Base-by-base conservation (phyloP, 257 asterid genomes). In the Lithospermum erythrorhizon region DNA sequence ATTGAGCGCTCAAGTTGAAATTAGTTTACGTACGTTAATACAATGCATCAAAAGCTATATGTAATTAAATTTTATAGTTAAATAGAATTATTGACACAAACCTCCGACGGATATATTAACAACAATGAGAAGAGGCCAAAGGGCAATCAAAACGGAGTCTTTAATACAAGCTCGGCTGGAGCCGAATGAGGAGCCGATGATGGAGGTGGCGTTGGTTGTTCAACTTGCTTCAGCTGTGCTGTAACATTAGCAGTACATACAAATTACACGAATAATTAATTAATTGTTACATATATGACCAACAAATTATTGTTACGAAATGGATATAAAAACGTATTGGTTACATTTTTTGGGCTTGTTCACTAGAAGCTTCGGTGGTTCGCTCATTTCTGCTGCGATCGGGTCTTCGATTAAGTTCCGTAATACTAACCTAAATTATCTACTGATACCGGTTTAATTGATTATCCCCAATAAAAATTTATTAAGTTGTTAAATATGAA, bases 71-170 rank as follows among this genome's bases (percentile, higher is more conserved):
- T n/a, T n/a, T n/a, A n/a, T n/a, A n/a, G n/a, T n/a, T n/a, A n/a
- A n/a, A n/a, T n/a, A n/a, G n/a, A 3, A 27, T 27, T 27, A 27
- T 2, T 27, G 32, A 27, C 32, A 27, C 32, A 3, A 19, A 90
- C 96, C 97, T 83, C 97, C 96, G 27, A 78, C 73, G 49, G 83
- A 24, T 77, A 90, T 78, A 75, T 89, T 87, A 76, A 83, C 82
- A 47, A 73, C 85, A 83, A 90, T 57, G 51, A 86, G 79, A 62
- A 87, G 73, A 58, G 95, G 90, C 83, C 82, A 79, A 59, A 83
- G 51, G n/a, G n/a, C n/a, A n/a, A n/a, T n/a, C n/a, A n/a, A n/a
- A n/a, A n/a, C n/a, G n/a, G n/a, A n/a, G n/a, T n/a, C n/a, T n/a
- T n/a, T n/a, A n/a, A n/a, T n/a, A n/a, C n/a, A n/a, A n/a, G 85